Percentiles rank a stretch among this genome's conserved stretches.
Conservation (phyloP, 1,139 yeast species). For the Hyphopichia wangnamkhiaoensis region DNA sequence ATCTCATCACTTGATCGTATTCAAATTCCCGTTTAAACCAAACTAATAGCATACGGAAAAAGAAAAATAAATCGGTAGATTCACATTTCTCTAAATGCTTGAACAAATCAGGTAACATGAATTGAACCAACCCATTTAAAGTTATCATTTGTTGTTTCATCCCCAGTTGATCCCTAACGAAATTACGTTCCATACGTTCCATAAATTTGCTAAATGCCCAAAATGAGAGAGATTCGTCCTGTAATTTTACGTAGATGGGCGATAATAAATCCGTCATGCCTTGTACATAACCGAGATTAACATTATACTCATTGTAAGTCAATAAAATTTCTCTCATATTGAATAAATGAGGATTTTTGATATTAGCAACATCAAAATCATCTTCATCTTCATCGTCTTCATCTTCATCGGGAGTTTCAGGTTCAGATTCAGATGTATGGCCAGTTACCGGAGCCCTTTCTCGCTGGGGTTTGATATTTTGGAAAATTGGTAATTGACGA, state of each 20-base stretch:
- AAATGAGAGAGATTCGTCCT: slow-evolving; percentile 79
- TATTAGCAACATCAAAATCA: slow-evolving; percentile 50
- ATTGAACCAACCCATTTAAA: slow-evolving; percentile 77
- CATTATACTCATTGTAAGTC: slow-evolving; percentile 83
- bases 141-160: slow-evolving; percentile 87
- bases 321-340: slow-evolving; percentile 75
- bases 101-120: slow-evolving; percentile 84
- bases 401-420: slow-evolving; percentile 50
- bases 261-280: slow-evolving; percentile 96
- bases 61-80: slow-evolving; percentile 86
- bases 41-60: slow-evolving; percentile 89
- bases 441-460: slow-evolving; percentile 18
- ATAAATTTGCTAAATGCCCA: slow-evolving; percentile 89
- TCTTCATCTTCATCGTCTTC: slow-evolving; percentile 50
- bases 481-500: slow-evolving; percentile 65
- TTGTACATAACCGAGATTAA: slow-evolving; percentile 89
- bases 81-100: slow-evolving; percentile 85
- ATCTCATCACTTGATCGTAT: slow-evolving; percentile 71
- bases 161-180: slow-evolving; percentile 87
- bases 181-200: slow-evolving; percentile 96
- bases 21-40: slow-evolving; percentile 94
- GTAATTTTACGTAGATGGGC: slow-evolving; percentile 75
- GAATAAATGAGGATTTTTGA: slow-evolving; percentile 68
- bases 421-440: slow-evolving; percentile 27
- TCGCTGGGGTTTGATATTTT: slow-evolving; percentile 23